phyloP scores from a whole-genome alignment of 345 rosid genomes.

The Laguncularia racemosa region DNA sequence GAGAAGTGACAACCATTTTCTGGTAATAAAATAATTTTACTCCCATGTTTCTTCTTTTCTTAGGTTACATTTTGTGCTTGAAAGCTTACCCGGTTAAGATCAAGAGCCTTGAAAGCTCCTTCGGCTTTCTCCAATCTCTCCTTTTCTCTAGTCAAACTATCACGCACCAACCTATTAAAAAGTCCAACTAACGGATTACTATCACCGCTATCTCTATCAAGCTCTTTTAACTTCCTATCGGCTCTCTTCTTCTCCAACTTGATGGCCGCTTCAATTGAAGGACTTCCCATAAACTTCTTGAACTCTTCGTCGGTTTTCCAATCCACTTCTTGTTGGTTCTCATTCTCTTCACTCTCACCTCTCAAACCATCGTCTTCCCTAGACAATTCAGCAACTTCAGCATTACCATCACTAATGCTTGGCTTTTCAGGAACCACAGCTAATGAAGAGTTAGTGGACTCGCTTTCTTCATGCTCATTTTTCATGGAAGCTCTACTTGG shows the following conservation, averaged over 20 bases:
- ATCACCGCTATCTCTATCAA: constrained; percentile 45
- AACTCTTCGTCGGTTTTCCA: constrained; percentile 95
- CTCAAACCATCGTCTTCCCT: constrained; percentile 10
- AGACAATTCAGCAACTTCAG: constrained; percentile 7
- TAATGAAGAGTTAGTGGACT: constrained; percentile 28
- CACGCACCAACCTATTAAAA: constrained; percentile 52
- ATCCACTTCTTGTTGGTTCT: constrained; percentile 68
- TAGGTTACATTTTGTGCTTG: neutral
- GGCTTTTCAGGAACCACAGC: constrained; percentile 34
- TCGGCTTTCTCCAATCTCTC: constrained; percentile 84
- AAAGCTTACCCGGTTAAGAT: constrained; percentile 71
- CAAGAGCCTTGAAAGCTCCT: constrained; percentile 81
- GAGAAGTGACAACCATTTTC: neutral
- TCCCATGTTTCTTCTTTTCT: no score
- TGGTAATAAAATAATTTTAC: neutral
- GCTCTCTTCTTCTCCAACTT: constrained; percentile 97
- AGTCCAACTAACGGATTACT: constrained; percentile 44
- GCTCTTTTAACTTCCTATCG: constrained; percentile 80
- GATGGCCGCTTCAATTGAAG: constrained; percentile 90
- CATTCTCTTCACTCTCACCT: constrained; percentile 27
- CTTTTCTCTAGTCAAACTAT: constrained; percentile 55
- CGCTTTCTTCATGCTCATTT: constrained; percentile 3
- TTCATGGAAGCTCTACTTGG: constrained; percentile 3
- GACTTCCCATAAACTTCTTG: constrained; percentile 93
- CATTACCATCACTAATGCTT: constrained; percentile 9